Base-by-base conservation (phyloP, 2,329 filamentous ascomycete species). In the Diaporthe eres region DNA sequence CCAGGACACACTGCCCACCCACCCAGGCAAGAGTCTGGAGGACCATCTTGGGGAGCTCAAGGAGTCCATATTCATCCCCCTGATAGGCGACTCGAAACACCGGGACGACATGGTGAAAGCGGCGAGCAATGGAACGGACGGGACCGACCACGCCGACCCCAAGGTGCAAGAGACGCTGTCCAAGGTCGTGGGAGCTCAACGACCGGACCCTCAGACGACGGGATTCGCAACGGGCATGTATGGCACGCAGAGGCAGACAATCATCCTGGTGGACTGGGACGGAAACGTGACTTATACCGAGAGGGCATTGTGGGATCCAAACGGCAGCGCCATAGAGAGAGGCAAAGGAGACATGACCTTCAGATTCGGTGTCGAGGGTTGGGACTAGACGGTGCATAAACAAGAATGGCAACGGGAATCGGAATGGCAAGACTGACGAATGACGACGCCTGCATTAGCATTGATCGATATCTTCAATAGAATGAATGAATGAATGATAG, bases 211-310 rank as follows among this genome's bases (percentile, higher is more conserved):
- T 51, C 77, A 79, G 31, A 75, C 77, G 28, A 78, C 79, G 58
- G 86, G 86, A 1, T 91, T 90, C 78, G 88, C 89, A 80, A 89
- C 87, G 7, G 91, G 91, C 2, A 84, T 91, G 77, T 93, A 93
- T 79, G 91, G 91, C 5, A 93, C 91, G 7, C 91, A 93, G 82
- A 84, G 91, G 51, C 91, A 93, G 84, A 93, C 91, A 0, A 84
- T 92, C 19, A 82, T 93, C 19, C 82, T 92, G 60, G 88, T 93
- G 9, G 90, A 92, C 78, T 91, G 89, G 89, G 86, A 92, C 4
- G 91, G 91, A 3, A 90, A 90, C 49, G 89, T 92, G 25, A 89
- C 87, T 0, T 91, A 90, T 79, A 86, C 86, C 42, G 91, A 93
- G 83, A 85, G 91, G 49, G 88, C 90, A 6, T 82, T 93, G 57